phyloP scores from a whole-genome alignment of 2,329 filamentous ascomycete genomes.

The Paraconiothyrium sp. region DNA sequence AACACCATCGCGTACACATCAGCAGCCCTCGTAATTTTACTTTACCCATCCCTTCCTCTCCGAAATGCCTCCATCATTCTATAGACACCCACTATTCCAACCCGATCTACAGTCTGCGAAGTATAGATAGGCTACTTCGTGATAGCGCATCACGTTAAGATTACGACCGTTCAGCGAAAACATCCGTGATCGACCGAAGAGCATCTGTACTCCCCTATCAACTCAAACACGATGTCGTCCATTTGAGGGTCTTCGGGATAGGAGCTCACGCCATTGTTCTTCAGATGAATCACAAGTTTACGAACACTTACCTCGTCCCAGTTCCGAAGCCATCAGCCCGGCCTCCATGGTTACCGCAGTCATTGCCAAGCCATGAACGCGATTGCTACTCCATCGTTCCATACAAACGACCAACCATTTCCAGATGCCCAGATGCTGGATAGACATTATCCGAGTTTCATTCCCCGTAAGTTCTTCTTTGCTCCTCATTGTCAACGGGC shows the following conservation, averaged over 20 bases:
- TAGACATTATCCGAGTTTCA: slow-evolving; percentile 14
- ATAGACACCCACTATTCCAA: background rate
- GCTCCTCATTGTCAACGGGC: slow-evolving; percentile 7
- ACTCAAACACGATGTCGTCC: too few relatives aligned
- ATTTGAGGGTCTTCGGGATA: too few relatives aligned
- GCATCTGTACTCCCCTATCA: too few relatives aligned
- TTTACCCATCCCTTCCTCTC: background rate
- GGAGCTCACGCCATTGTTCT: too few relatives aligned
- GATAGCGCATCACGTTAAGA: too few relatives aligned
- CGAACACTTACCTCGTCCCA: too few relatives aligned
- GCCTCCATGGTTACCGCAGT: background rate
- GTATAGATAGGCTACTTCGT: too few relatives aligned
- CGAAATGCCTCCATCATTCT: background rate
- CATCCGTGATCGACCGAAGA: too few relatives aligned
- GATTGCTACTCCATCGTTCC: background rate
- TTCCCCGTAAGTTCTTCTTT: background rate
- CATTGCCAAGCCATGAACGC: background rate
- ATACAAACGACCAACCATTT: background rate
- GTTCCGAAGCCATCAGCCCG: background rate
- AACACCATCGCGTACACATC: background rate
- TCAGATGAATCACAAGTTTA: too few relatives aligned
- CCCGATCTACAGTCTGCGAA: too few relatives aligned
- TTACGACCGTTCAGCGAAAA: too few relatives aligned
- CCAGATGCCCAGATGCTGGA: slow-evolving; percentile 1
- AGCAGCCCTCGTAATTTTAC: background rate